Conservation (phyloP, 495 filamentous ascomycete species). For the Daldinia grandis region DNA sequence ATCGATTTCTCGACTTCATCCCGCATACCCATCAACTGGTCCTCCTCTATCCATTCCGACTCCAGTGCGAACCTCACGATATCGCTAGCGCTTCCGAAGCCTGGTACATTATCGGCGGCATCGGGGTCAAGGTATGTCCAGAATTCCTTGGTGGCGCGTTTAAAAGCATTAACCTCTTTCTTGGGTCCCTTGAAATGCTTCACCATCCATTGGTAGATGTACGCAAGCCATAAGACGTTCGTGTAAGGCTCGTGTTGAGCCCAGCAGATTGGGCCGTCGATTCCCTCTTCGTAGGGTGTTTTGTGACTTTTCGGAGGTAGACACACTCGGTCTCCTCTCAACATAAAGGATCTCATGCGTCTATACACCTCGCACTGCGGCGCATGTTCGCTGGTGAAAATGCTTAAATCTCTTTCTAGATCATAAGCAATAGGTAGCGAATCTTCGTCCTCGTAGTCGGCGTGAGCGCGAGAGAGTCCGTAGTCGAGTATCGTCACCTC, state of each 20-base stretch:
- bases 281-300: slow-evolving; percentile 46
- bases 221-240: slow-evolving; percentile 64
- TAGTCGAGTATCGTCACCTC: slow-evolving; percentile 91
- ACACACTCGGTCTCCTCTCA: slow-evolving; percentile 47
- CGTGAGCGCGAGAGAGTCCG: slow-evolving; percentile 75
- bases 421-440: slow-evolving; percentile 53
- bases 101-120: slow-evolving; percentile 47
- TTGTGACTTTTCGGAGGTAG: slow-evolving; percentile 47
- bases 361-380: slow-evolving; percentile 57
- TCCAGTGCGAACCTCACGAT: slow-evolving; percentile 55
- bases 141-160: slow-evolving; percentile 52
- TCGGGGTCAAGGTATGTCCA: slow-evolving; percentile 53
- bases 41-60: slow-evolving; percentile 55
- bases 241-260: slow-evolving; percentile 55
- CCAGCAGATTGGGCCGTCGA: slow-evolving; percentile 53
- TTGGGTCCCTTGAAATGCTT: slow-evolving; percentile 47
- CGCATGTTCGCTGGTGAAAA: slow-evolving; percentile 62
- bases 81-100: slow-evolving; percentile 54
- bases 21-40: slow-evolving; percentile 52
- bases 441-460: slow-evolving; percentile 38
- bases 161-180: slow-evolving; percentile 49
- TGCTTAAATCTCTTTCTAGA: slow-evolving; percentile 59
- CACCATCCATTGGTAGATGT: slow-evolving; percentile 56
- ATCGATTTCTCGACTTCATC: slow-evolving; percentile 44
- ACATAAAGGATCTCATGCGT: slow-evolving; percentile 61